Evolutionary conservation across 2,329 filamentous ascomycete species (phyloP).

Genomic region (Byssoonygena ceratinophila): DNA sequence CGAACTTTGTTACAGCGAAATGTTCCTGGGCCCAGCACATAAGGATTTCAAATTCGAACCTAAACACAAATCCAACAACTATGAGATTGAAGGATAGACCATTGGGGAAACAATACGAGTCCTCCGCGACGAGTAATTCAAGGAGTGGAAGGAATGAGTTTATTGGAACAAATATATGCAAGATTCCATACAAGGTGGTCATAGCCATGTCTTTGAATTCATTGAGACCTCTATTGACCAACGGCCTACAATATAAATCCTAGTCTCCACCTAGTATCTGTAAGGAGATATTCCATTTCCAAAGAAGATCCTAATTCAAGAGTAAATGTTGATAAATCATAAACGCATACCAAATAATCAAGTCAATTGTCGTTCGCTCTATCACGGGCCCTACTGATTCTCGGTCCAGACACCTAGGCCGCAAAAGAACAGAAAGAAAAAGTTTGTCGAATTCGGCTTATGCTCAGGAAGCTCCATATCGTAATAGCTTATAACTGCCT

Average conservation of each 20-base stretch:
- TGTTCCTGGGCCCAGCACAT: slow-evolving; percentile 89
- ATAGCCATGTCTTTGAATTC: too few relatives aligned
- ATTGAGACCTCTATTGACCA: too few relatives aligned
- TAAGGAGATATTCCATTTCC: too few relatives aligned
- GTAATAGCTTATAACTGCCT: background rate
- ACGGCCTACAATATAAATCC: too few relatives aligned
- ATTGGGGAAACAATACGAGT: background rate
- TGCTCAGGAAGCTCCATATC: background rate
- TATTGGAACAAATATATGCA: too few relatives aligned
- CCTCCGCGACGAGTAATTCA: too few relatives aligned
- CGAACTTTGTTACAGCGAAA: slow-evolving; percentile 55
- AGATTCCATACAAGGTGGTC: too few relatives aligned
- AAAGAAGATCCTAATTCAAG: background rate
- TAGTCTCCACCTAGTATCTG: too few relatives aligned
- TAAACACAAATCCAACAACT: slow-evolving; percentile 93
- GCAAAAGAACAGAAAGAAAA: background rate
- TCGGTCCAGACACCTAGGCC: background rate
- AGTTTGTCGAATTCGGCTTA: background rate
- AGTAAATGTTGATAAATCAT: too few relatives aligned
- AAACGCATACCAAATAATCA: background rate
- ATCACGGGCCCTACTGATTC: background rate
- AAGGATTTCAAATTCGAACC: slow-evolving; percentile 88
- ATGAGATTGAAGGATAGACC: slow-evolving; percentile 52
- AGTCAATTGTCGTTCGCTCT: background rate
- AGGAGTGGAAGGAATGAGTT: too few relatives aligned